Evolutionary conservation across 495 filamentous ascomycete genomes (phyloP).

Genomic region (Stereocaulon alpinum): DNA sequence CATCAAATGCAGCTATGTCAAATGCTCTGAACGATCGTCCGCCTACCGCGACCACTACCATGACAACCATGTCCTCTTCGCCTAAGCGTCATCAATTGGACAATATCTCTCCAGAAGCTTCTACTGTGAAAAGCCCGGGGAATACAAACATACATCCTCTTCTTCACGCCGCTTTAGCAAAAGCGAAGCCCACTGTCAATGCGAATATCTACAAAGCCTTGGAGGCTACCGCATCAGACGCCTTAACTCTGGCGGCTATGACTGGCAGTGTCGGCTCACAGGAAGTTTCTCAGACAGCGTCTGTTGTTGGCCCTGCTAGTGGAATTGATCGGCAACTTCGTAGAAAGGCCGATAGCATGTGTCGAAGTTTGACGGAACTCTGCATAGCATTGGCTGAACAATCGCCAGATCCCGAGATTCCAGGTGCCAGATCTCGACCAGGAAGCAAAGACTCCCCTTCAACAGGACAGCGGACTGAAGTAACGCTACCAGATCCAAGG

Average conservation of each 20-base stretch:
- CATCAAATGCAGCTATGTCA: constrained; percentile 68
- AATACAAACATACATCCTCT: constrained; percentile 55
- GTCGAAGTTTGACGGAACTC: constrained; percentile 83
- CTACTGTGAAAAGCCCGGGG: constrained; percentile 18
- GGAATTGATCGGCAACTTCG: constrained; percentile 67
- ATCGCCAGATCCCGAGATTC: constrained; percentile 8
- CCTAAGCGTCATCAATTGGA: constrained; percentile 55
- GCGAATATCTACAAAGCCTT: constrained; percentile 69
- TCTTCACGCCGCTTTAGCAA: constrained; percentile 67
- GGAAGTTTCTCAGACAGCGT: constrained; percentile 51
- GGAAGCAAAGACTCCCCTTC: constrained; percentile 24
- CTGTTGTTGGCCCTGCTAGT: constrained; percentile 49
- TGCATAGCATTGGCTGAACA: constrained; percentile 73
- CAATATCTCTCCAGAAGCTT: constrained; percentile 41
- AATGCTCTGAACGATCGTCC: constrained; percentile 64
- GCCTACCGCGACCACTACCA: constrained; percentile 83
- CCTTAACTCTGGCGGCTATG: constrained; percentile 60
- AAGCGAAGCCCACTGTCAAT: constrained; percentile 56
- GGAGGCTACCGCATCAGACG: constrained; percentile 73
- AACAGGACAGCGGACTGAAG: constrained; percentile 25
- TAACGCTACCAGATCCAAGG: constrained; percentile 27
- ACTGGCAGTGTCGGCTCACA: constrained; percentile 49
- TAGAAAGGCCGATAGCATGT: constrained; percentile 86
- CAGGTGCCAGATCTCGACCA: constrained; percentile 16
- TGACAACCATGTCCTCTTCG: constrained; percentile 82